Evolutionary conservation across 1,284 basidiomycete species (phyloP), one percentile per base, ranked within the genome.

Genomic region (Lentinula novae-zelandiae): DNA sequence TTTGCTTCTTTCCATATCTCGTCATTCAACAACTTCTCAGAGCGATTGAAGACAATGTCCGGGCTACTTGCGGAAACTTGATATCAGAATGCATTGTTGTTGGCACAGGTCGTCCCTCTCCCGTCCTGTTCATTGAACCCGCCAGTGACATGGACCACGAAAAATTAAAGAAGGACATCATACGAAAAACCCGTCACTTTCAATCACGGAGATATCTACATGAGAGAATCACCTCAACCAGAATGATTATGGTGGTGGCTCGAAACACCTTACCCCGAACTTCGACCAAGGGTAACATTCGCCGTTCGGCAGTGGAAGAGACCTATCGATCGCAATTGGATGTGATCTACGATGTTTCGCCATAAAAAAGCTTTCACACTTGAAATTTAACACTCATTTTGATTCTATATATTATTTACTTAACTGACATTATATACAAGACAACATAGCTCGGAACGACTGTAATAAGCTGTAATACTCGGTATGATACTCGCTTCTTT

Each of bases 1-100:
- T 20, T 56, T 20, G 59, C 39, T 52, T 40, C 15, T 38, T 36
- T 22, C 31, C 27, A 3, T 13, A 31, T 34, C 60, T 63, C 63
- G 42, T 65, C 50, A 66, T 48, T 68, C 53, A 67, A 52, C 15
- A n/a, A 52, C 57, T 50, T 52, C 10, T 27, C 55, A 83, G 82
- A 63, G 80, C 87, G 15, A 89, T 90, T 67, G 87, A 90, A 71
- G 88, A 90, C 64, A 86, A 89, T 67, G 77, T 84, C 33, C 82
- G 82, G 51, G 70, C 75, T 17, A 82, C 77, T 40, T 90, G 88
- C 67, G 76, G 75, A 1, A 75, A 79, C 60, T 73, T 89, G 56
- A 79, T 90, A 60, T 76, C 80, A 31, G 85, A 87, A 58, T 90
- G 87, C 72, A 78, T 89, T 56, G 88, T 89, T 38, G 86, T 89